These are phyloP conservation scores for Pyrenophora tritici-repentis DNA, from an alignment of 2,329 filamentous ascomycete genomes.

Conservation along the genomic window DNA sequence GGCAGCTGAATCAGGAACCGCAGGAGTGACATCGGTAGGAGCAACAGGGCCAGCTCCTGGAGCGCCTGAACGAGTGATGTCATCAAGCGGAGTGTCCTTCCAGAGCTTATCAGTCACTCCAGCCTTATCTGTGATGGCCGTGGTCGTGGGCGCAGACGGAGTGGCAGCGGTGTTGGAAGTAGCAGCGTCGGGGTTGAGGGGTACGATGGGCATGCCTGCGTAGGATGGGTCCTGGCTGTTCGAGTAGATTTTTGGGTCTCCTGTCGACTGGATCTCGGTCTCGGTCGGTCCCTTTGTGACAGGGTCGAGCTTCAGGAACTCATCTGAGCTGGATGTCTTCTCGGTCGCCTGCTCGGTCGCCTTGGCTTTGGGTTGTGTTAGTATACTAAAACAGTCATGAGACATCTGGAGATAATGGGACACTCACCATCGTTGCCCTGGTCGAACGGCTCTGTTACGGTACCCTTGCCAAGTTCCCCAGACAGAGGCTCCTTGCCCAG, in stretches of 20 bases:
- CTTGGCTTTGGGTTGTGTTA: conserved; percentile 9
- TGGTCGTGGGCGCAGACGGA: conserved; percentile 32
- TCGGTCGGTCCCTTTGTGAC: conserved; percentile 8
- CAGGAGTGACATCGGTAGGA: conserved; percentile 17
- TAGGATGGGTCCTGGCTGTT: conserved; percentile 21
- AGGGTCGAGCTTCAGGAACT: conserved; percentile 25
- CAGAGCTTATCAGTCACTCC: conserved; percentile 33
- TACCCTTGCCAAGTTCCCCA: conserved; percentile 70
- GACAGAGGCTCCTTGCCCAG: conserved; percentile 70
- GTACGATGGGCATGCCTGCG: conserved; percentile 21
- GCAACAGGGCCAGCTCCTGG: conserved; percentile 26
- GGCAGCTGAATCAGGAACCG: conserved; percentile 5
- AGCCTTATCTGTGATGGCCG: conserved; percentile 35
- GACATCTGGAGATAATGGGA: neutral
- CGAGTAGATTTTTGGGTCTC: conserved; percentile 17
- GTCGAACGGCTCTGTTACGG: conserved; percentile 75
- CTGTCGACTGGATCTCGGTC: conserved; percentile 5
- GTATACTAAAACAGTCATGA: neutral
- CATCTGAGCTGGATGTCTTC: conserved; percentile 11
- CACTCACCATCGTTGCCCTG: conserved; percentile 63
- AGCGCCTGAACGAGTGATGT: conserved; percentile 27
- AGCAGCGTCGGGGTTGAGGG: conserved; percentile 25
- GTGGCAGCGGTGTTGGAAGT: conserved; percentile 27
- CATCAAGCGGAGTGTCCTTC: conserved; percentile 38
- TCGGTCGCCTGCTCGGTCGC: conserved; percentile 5